Base-by-base conservation (phyloP, 805 yeast genomes). In the Yamadazyma scolyti region DNA sequence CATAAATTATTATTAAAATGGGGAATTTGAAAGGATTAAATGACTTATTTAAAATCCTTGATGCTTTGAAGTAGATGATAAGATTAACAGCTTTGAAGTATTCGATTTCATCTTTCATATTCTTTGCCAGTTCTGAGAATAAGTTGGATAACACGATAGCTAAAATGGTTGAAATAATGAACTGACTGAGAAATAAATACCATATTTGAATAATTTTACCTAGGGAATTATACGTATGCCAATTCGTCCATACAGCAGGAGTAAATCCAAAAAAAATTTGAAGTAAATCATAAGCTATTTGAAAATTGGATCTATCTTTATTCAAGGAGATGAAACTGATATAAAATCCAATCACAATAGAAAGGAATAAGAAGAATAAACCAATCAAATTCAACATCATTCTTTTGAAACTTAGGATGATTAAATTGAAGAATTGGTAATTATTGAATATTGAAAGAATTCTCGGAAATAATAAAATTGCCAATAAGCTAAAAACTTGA, bases 191-290 rank as follows among this genome's bases (percentile, higher is more conserved):
- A 38, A 73, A 73, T 16, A 75, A 56, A 44, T 70, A 75, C n/a
- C 69, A 58, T 46, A 75, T 56, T 35, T 71, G 66, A 14, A 73
- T 58, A n/a, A 52, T 40, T 21, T 69, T 56, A 1, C 80, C 80
- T 23, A 73, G 47, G 2, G 52, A 40, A 23, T 73, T 65, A 42
- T 70, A 75, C 31, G 59, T 54, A 21, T 57, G 51, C 79, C 79
- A 74, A 32, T 67, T 69, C 27, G 62, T 60, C 80, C 80, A 75
- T 3, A 75, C 79, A 0, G 78, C 72, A 0, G 80, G 79, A 2
- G 80, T 75, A 46, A 70, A 75, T 1, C 80, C 80, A 46, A 73
- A 74, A 38, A 75, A 62, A 3, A 75, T 57, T 46, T 72, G 71
- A 26, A 73, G 48, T 60, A 73, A 59, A 36, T 69, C 75, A 44